Conservation (phyloP, 164 flowering plant genomes). For the Stephania japonica region DNA sequence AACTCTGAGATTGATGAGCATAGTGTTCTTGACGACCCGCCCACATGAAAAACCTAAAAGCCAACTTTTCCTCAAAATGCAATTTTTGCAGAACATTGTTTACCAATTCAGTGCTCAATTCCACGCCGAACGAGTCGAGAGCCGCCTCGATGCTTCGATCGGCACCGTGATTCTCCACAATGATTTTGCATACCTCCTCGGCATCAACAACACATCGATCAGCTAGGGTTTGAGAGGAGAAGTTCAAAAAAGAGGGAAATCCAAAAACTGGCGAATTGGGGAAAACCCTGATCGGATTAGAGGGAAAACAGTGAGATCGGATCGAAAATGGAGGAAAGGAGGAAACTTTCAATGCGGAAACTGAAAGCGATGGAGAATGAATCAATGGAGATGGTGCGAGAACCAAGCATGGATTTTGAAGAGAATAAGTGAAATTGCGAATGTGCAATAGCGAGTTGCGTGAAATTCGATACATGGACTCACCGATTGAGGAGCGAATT, state of each 20-base stretch:
- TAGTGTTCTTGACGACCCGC: slow-evolving; percentile 62
- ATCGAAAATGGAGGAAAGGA: background rate
- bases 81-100: slow-evolving; percentile 46
- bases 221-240: slow-evolving; percentile 2
- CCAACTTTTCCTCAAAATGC: slow-evolving; percentile 69
- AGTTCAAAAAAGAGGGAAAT: background rate
- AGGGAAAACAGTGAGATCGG: background rate
- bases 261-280: background rate
- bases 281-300: background rate
- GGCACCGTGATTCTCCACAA: slow-evolving; percentile 33
- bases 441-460: background rate
- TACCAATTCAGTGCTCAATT: slow-evolving; percentile 53
- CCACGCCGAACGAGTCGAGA: slow-evolving; percentile 40
- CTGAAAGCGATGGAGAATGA: background rate
- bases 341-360: background rate
- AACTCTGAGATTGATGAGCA: slow-evolving; percentile 50
- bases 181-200: slow-evolving; percentile 35
- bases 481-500: background rate
- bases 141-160: slow-evolving; percentile 50
- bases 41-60: slow-evolving; percentile 88
- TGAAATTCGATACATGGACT: slow-evolving; percentile 11
- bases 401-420: background rate
- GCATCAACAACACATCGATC: slow-evolving; percentile 21
- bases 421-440: background rate
- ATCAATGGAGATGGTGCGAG: background rate